Evolutionary conservation across 2,329 filamentous ascomycete species (phyloP).

Genomic region (Leptographium radiaticola): DNA sequence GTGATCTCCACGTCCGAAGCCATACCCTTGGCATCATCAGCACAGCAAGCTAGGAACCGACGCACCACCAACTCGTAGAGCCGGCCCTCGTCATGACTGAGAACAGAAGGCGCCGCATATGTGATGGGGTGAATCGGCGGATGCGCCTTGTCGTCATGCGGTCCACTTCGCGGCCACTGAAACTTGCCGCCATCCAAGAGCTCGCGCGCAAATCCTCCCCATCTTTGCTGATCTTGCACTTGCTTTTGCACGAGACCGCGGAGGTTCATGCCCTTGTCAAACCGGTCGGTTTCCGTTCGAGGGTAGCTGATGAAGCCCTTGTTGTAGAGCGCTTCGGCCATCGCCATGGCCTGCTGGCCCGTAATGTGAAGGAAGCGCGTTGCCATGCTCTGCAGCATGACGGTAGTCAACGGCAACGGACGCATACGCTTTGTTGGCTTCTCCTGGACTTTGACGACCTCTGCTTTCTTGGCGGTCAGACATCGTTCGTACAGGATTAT

Average conservation of each 20-base stretch:
- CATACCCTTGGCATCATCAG: slow-evolving; percentile 80
- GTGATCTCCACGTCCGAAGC: slow-evolving; percentile 73
- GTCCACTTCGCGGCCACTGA: slow-evolving; percentile 66
- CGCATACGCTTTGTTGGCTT: slow-evolving; percentile 93
- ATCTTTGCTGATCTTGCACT: slow-evolving; percentile 50
- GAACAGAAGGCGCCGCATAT: slow-evolving; percentile 56
- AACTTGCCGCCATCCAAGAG: slow-evolving; percentile 61
- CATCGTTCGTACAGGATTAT: slow-evolving; percentile 79
- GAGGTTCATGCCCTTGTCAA: slow-evolving; percentile 81
- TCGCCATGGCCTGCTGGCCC: slow-evolving; percentile 78
- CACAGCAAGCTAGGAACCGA: slow-evolving; percentile 89
- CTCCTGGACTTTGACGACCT: slow-evolving; percentile 72
- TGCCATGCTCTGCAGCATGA: slow-evolving; percentile 92
- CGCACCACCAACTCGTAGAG: slow-evolving; percentile 90
- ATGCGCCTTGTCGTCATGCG: slow-evolving; percentile 91
- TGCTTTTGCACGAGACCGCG: slow-evolving; percentile 73
- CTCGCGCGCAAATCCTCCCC: slow-evolving; percentile 69
- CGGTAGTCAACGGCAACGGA: slow-evolving; percentile 83
- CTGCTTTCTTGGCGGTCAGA: slow-evolving; percentile 60
- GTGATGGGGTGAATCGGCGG: slow-evolving; percentile 93
- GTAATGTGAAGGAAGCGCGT: slow-evolving; percentile 82
- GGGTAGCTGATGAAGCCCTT: slow-evolving; percentile 97
- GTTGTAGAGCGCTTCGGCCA: slow-evolving; percentile 80
- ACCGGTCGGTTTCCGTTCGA: slow-evolving; percentile 91
- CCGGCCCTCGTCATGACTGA: slow-evolving; percentile 53